These are phyloP conservation scores for Lactarius deliciosus DNA, from an alignment of 768 basidiomycete species.

Conservation along the genomic window DNA sequence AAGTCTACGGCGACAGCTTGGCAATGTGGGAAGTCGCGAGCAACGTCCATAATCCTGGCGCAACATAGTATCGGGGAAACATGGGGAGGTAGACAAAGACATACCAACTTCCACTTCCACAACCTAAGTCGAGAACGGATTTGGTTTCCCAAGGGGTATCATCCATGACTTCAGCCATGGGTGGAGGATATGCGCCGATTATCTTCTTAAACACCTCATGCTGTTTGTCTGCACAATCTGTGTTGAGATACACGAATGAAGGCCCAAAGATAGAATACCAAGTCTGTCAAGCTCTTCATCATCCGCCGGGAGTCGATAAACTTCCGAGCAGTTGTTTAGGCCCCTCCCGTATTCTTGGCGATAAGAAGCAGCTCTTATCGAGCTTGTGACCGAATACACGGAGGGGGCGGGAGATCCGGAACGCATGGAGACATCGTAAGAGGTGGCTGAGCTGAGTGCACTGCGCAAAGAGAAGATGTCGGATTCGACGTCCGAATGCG, in stretches of 20 bases:
- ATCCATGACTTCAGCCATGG: conserved; percentile 58
- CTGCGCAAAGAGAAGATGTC: conserved; percentile 48
- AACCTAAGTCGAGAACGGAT: conserved; percentile 70
- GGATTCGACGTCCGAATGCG: conserved; percentile 39
- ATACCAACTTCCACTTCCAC: conserved; percentile 75
- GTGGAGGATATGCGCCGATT: conserved; percentile 67
- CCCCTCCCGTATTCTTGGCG: conserved; percentile 66
- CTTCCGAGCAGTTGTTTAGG: conserved; percentile 75
- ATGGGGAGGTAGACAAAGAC: background rate
- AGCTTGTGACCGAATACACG: conserved; percentile 65
- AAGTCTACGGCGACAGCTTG: conserved; percentile 74
- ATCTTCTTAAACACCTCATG: conserved; percentile 61
- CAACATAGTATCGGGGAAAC: conserved; percentile 18
- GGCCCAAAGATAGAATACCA: conserved; percentile 40
- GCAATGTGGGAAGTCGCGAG: conserved; percentile 68
- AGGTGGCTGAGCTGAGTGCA: conserved; percentile 52
- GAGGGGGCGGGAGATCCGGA: conserved; percentile 68
- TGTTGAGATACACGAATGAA: conserved; percentile 5
- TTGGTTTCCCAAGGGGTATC: conserved; percentile 58
- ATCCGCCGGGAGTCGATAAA: conserved; percentile 77
- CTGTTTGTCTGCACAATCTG: conserved; percentile 54
- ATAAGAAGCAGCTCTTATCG: conserved; percentile 57
- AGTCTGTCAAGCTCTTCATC: conserved; percentile 72
- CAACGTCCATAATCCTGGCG: conserved; percentile 71
- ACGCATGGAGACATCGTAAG: conserved; percentile 58